Evolutionary conservation across 2,329 filamentous ascomycete genomes (phyloP), one percentile per base, ranked within the genome.

Genomic region (Aspergillus brunneoviolaceus): DNA sequence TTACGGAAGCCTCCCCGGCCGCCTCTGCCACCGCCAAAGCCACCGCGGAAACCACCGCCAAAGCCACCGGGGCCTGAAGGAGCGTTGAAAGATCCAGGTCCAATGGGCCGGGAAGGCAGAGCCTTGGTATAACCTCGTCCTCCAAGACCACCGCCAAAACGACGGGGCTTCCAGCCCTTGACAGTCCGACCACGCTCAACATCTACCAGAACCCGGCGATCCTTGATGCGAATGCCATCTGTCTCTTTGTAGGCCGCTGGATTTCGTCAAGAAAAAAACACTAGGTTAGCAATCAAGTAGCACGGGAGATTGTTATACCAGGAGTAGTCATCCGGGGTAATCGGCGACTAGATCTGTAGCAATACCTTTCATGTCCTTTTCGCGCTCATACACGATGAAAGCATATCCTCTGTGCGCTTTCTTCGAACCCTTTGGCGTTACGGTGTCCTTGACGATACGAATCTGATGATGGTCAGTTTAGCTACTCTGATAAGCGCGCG

Each of bases 331-430:
- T 49, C 29, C 53, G 48, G 53, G 42, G 31, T 14, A 47, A 45
- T 31, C 29, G 53, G 53, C 53, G 53, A 55, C 42, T 55, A 49
- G 53, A 53, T 49, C 52, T 59, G 61, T 54, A 51, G 55, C 59
- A 61, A 65, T 96, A 97, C 93, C 92, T 92, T 96, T 96, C 93
- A 98, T 97, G 76, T 98, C 95, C 79, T 94, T 93, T 80, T 98
- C 95, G 76, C 91, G 89, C 79, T 98, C 94, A 74, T 94, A 99
- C 57, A 98, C 91, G 68, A 99, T 89, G 74, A 99, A 99, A 63
- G 92, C 95, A 77, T 99, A 99, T 63, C 95, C 95, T 71, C 89
- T 85, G 72, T 96, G 91, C 54, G 88, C 81, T 80, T 92, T 92
- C 73, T 89, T 89, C 74, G 91, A 88, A 79, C 93, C 90, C 70